Percentiles rank a stretch among this genome's conserved stretches.
Evolutionary conservation across 228 moss, liverwort and hornwort species (phyloP).

Genomic region (Sphagnum magellanicum): DNA sequence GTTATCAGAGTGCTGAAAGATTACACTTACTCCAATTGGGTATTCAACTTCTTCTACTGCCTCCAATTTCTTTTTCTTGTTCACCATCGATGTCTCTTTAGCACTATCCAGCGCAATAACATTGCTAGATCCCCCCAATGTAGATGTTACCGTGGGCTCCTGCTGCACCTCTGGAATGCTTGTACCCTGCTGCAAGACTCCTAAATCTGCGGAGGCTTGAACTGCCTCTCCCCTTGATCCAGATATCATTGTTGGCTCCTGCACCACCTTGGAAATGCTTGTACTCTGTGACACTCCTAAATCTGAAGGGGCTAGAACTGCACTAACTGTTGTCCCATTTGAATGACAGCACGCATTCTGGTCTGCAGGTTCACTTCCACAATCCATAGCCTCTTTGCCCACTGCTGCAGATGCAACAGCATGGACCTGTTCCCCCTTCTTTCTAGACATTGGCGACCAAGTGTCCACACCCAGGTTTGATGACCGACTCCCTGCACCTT

Average conservation of each 20-base stretch:
- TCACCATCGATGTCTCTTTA: conserved; percentile 36
- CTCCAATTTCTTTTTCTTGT: conserved; percentile 41
- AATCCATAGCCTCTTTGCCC: conserved; percentile 17
- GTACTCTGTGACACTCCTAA: conserved; percentile 22
- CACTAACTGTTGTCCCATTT: conserved; percentile 21
- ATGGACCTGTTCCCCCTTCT: conserved; percentile 16
- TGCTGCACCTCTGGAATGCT: conserved; percentile 42
- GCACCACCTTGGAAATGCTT: conserved; percentile 1
- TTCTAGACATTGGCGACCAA: conserved; percentile 38
- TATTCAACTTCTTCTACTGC: conserved; percentile 80
- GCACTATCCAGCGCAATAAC: conserved; percentile 31
- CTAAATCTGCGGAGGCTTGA: conserved; percentile 61
- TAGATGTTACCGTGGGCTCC: conserved; percentile 73
- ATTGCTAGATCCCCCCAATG: conserved; percentile 72
- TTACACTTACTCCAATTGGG: conserved; percentile 67
- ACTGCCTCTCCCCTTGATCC: conserved; percentile 45
- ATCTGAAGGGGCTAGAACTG: conserved; percentile 18
- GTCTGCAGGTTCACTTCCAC: conserved; percentile 26
- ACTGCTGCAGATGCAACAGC: not conserved
- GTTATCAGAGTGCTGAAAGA: no score
- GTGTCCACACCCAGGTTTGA: conserved; percentile 35
- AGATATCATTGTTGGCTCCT: conserved; percentile 73
- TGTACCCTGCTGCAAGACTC: not conserved
- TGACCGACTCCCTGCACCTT: conserved; percentile 20
- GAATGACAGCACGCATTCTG: conserved; percentile 39